Base-by-base conservation (phyloP, 2,329 filamentous ascomycete species). In the Phialocephala subalpina region DNA sequence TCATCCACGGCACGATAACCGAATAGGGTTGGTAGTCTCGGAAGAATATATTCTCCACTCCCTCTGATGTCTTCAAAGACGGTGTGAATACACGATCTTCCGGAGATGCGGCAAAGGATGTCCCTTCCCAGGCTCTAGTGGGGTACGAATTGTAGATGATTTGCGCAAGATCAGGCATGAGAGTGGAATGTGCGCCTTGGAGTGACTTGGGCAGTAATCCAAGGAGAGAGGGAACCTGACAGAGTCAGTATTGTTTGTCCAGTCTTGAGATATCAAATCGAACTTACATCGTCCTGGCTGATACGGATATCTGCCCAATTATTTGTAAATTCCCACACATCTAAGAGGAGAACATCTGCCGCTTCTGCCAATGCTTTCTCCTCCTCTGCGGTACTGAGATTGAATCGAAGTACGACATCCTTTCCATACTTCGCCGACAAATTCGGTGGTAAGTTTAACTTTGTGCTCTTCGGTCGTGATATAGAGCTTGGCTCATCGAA, bases 341-440 rank as follows among this genome's bases (percentile, higher is more conserved):
- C 96, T 49, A 98, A 83, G 73, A 96, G 91, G 27, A 97, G 85
- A 20, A 88, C 87, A 67, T 91, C 85, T 0, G 90, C 85, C 2
- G 93, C 93, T 64, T 91, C 86, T n/a, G 89, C 85, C 63, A 97
- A 82, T 1, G 90, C 90, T 38, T 81, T 79, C 65, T 92, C 90
- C 75, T 97, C 92, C 22, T 88, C 84, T 2, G 83, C 78, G 29
- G 86, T 89, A 67, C 86, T 89, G 63, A 97, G 82, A 74, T 91
- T 93, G 84, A 98, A 97, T 45, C 96, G 90, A 69, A 98, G 81
- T 18, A 99, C 93, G n/a, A 97, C 84, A 78, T 97, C 90, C 68
- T 91, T 87, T 68, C 88, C 87, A 77, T 97, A 97, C 69, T 81
- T 80, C 33, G 76, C 80, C 33, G 81, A 77, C 14, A 77, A 62